Evolutionary conservation across 176 grass and related monocot species (phyloP).

Genomic region (Urochloa ruziziensis): DNA sequence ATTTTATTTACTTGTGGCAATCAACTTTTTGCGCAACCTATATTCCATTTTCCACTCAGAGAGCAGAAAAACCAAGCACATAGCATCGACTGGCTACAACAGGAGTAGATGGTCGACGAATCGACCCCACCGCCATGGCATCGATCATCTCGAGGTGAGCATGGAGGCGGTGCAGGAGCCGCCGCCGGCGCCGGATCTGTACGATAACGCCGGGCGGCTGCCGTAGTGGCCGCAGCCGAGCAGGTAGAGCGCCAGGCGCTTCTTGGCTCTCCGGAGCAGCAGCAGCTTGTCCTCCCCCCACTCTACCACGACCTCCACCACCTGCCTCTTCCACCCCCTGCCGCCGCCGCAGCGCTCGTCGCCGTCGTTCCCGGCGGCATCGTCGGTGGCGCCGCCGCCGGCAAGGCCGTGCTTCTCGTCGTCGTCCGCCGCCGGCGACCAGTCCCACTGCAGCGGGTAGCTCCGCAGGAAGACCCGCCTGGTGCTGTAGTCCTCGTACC

Average conservation of each 20-base stretch:
- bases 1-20: too few relatives aligned
- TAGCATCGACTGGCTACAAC: neutral
- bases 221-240: slow-evolving; percentile 61
- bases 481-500: slow-evolving; percentile 80
- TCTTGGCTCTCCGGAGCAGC: slow-evolving; percentile 59
- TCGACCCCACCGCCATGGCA: neutral
- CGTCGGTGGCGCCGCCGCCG: neutral
- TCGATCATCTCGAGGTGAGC: slow-evolving; percentile 29
- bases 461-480: slow-evolving; percentile 75
- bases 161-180: slow-evolving; percentile 25
- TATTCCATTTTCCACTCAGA: neutral
- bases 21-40: too few relatives aligned
- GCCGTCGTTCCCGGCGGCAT: neutral
- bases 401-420: neutral
- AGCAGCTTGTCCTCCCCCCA: slow-evolving; percentile 70
- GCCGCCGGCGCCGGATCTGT: neutral
- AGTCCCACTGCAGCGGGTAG: slow-evolving; percentile 82
- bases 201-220: slow-evolving; percentile 31
- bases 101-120: neutral
- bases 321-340: slow-evolving; percentile 40
- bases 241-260: slow-evolving; percentile 57
- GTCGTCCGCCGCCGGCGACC: neutral
- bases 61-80: too few relatives aligned
- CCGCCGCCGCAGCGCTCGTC: neutral
- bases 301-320: slow-evolving; percentile 33